Percentiles rank a stretch among this genome's conserved stretches.
Evolutionary conservation across 768 basidiomycete species (phyloP).

Genomic region (Antrodiella citrinella): DNA sequence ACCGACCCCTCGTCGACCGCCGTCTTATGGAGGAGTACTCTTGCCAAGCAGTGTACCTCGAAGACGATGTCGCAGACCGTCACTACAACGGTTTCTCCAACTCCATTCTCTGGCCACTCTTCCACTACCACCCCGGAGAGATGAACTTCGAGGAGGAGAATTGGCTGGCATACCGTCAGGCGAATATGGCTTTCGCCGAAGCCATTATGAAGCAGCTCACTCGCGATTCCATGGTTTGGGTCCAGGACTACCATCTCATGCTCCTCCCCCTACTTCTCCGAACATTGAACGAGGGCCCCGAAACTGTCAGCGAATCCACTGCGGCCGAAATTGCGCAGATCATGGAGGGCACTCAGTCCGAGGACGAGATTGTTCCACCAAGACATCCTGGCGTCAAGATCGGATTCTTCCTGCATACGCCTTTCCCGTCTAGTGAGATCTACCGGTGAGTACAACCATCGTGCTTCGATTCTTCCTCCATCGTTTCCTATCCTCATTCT

Average conservation of each 20-base stretch:
- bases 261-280: slow-evolving; percentile 95
- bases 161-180: slow-evolving; percentile 96
- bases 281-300: slow-evolving; percentile 70
- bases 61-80: slow-evolving; percentile 95
- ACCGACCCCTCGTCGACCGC: slow-evolving; percentile 85
- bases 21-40: slow-evolving; percentile 92
- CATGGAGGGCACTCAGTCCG: slow-evolving; percentile 60
- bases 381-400: slow-evolving; percentile 74
- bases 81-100: slow-evolving; percentile 99
- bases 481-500: not conserved
- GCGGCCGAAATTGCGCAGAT: slow-evolving; percentile 58
- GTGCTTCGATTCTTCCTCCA: slow-evolving; percentile 5
- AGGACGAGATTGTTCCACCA: slow-evolving; percentile 28
- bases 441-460: slow-evolving; percentile 57
- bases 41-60: slow-evolving; percentile 96
- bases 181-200: slow-evolving; percentile 92
- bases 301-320: slow-evolving; percentile 47
- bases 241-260: slow-evolving; percentile 98
- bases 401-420: slow-evolving; percentile 97
- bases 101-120: slow-evolving; percentile 98
- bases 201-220: slow-evolving; percentile 71
- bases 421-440: slow-evolving; percentile 96
- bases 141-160: slow-evolving; percentile 99
- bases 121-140: slow-evolving; percentile 99
- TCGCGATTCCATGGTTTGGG: slow-evolving; percentile 96